Base-by-base conservation (phyloP, 2,329 filamentous ascomycete genomes). In the Aureobasidium lini region DNA sequence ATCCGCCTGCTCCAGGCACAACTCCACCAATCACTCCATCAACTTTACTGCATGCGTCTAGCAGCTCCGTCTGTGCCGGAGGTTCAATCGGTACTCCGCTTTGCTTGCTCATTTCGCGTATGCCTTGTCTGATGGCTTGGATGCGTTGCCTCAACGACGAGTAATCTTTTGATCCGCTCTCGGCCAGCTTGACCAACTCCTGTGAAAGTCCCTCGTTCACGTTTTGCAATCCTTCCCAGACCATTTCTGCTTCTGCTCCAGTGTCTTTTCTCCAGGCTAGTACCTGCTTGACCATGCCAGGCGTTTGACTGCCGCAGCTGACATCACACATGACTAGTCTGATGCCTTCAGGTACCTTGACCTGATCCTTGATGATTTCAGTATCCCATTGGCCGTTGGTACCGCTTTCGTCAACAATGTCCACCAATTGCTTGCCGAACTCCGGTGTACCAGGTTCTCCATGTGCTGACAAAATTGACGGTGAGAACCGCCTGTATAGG, bases 271-370 rank as follows among this genome's bases (percentile, higher is more conserved):
- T 80, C 94, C 94, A 99, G 34, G 82, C 81, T 3, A 97, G 79
- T 13, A 99, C 89, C 70, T 89, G 84, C 76, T 93, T 95, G 39
- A 96, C 94, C 94, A 99, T 97, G 13, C 90, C 84, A 0, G 95
- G 92, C 7, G 93, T 97, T 76, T 95, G 84, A 50, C 87, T 93
- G 34, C 94, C 94, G 70, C 92, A 96, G 71, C 95, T 90, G 6
- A 99, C 94, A 70, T 99, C 94, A 69, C 91, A 96, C 87, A 99
- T 94, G 62, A 95, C 83, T 65, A 97, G 79, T 28, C 87, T 82
- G 65, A 95, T 76, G 0, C 89, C 90, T 0, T 72, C 67, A 0
- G 93, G 92, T 61, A 97, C 79, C 62, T 79, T 81, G 56, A 93
- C 84, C 15, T 79, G 82, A 5, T 86, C 84, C 67, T 90, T 87